A percentile compares a stretch with the other conserved stretches of the same genome.
Evolutionary conservation across 169 alveolate genomes (phyloP).

Genomic region (Cytauxzoon felis): DNA sequence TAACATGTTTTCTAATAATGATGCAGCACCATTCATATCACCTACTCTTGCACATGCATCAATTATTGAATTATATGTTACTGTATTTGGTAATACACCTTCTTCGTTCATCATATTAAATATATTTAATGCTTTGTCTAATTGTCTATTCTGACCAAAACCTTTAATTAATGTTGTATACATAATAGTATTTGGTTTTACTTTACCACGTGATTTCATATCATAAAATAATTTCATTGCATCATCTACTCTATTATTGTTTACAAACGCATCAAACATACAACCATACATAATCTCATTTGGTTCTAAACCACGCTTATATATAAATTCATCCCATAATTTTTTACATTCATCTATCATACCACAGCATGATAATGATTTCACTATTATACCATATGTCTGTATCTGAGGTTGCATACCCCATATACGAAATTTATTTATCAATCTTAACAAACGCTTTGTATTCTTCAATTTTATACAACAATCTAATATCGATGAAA

Average conservation of each 20-base stretch:
- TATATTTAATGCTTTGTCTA: slow-evolving; percentile 76
- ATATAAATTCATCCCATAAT: slow-evolving; percentile 23
- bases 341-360: slow-evolving; percentile 41
- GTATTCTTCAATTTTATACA: slow-evolving; percentile 54
- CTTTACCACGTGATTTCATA: slow-evolving; percentile 75
- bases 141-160: slow-evolving; percentile 80
- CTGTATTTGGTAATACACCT: slow-evolving; percentile 87
- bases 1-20: slow-evolving; percentile 81
- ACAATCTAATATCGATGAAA: slow-evolving; percentile 48
- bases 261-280: slow-evolving; percentile 89
- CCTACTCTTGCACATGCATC: slow-evolving; percentile 91
- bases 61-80: slow-evolving; percentile 90
- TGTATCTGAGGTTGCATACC: slow-evolving; percentile 61
- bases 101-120: slow-evolving; percentile 75
- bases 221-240: slow-evolving; percentile 83
- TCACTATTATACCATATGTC: slow-evolving; percentile 61
- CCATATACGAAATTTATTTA: slow-evolving; percentile 38
- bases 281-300: slow-evolving; percentile 87
- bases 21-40: slow-evolving; percentile 80
- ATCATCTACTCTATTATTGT: slow-evolving; percentile 82
- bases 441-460: slow-evolving; percentile 32
- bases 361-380: slow-evolving; percentile 51
- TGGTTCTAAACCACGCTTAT: slow-evolving; percentile 54
- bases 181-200: slow-evolving; percentile 85
- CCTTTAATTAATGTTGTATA: slow-evolving; percentile 90